Evolutionary conservation across 2,329 filamentous ascomycete genomes (phyloP), one percentile per base, ranked within the genome.

Genomic region (Verticillium dahliae): DNA sequence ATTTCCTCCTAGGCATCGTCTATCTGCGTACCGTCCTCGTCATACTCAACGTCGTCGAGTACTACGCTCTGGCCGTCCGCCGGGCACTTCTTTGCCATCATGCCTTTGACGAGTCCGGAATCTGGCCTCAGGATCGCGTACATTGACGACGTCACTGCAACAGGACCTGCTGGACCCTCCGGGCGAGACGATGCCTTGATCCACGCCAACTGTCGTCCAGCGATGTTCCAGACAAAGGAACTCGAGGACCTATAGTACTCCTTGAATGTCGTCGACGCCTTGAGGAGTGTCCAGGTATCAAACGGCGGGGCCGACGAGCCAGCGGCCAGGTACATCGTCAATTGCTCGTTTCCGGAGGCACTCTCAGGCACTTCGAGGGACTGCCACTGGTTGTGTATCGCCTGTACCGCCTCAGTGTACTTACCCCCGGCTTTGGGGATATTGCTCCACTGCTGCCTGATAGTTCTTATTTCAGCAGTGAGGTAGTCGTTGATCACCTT

Each of bases 191-290:
- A 69, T 10, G 76, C 74, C 66, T 85, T 85, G 62, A 85, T 73
- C 38, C 69, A 69, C 7, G 74, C 77, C 2, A 85, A 73, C 67
- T 85, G 81, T 1, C 70, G 72, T 0, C 82, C 82, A 0, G 78
- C 78, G 63, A 85, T 75, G 11, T 69, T 69, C 80, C 81, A 85
- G 1, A 74, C 67, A 59, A 85, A 79, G 0, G 52, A 66, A 0
- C 70, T 61, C 0, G 58, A 62, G 0, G 4, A 62, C 0, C 62
- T 58, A 65, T 76, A 73, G 39, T 71, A 75, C n/a, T 72, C 50
- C 52, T 76, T 76, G 67, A 82, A 85, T 3, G 75, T 70, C 3
- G 72, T 72, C 1, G 81, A 83, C 0, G 83, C 83, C 62, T 82
- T 82, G 15, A 85, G 69, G 2, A 82, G 69, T 3, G 76, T 73